Conservation (phyloP, 2,329 filamentous ascomycete genomes). For the Aspergillus luchuensis region DNA sequence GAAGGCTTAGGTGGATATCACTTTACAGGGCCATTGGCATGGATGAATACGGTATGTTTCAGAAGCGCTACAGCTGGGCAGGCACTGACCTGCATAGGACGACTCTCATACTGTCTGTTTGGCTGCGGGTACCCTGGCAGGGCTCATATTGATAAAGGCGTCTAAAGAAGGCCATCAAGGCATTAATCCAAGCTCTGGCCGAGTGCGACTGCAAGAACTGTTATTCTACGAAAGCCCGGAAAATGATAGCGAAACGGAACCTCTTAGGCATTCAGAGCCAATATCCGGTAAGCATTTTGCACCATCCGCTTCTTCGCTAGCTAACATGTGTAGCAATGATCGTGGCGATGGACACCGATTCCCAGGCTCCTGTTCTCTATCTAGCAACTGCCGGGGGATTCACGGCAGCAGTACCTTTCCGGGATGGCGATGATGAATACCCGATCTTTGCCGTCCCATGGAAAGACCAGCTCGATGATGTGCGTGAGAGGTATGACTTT, state of each 20-base stretch:
- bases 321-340: slow-evolving; percentile 33
- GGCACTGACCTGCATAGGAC: slow-evolving; percentile 21
- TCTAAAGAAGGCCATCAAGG: slow-evolving; percentile 21
- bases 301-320: not conserved
- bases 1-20: slow-evolving; percentile 18
- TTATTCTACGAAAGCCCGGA: slow-evolving; percentile 24
- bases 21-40: slow-evolving; percentile 36
- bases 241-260: slow-evolving; percentile 12
- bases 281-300: slow-evolving; percentile 33
- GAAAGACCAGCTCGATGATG: slow-evolving; percentile 33
- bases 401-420: slow-evolving; percentile 20
- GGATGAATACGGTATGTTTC: slow-evolving; percentile 34
- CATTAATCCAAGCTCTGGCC: not conserved
- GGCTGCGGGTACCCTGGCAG: slow-evolving; percentile 27
- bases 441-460: slow-evolving; percentile 26
- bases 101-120: slow-evolving; percentile 25
- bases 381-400: slow-evolving; percentile 35
- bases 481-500: slow-evolving; percentile 50
- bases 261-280: slow-evolving; percentile 32
- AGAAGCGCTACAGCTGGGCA: not conserved
- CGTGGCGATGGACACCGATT: slow-evolving; percentile 15
- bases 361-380: slow-evolving; percentile 27
- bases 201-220: slow-evolving; percentile 20
- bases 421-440: slow-evolving; percentile 8
- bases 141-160: slow-evolving; percentile 28